These are phyloP conservation scores for Cordyceps javanica DNA, from an alignment of 2,329 filamentous ascomycete species.

Conservation along the genomic window DNA sequence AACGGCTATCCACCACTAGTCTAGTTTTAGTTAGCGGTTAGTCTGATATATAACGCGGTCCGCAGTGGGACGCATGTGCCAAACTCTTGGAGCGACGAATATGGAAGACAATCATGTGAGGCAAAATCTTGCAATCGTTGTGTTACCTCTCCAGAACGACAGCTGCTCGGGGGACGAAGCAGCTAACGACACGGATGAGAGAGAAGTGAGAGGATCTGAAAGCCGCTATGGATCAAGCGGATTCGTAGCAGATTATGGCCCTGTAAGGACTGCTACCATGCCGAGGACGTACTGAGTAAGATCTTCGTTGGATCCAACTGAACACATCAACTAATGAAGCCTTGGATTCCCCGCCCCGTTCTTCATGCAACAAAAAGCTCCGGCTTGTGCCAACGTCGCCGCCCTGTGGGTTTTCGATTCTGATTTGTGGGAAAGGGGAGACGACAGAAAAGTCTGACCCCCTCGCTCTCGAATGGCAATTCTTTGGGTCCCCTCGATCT, in stretches of 20 bases:
- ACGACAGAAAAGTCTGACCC: neutral
- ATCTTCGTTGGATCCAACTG: neutral
- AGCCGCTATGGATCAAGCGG: neutral
- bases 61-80: too few species aligned
- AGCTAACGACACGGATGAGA: too few species aligned
- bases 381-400: neutral
- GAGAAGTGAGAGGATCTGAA: too few species aligned
- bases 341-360: neutral
- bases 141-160: too few species aligned
- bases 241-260: too few species aligned
- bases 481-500: neutral
- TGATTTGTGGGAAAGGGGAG: neutral
- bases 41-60: neutral
- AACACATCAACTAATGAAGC: neutral
- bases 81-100: too few species aligned
- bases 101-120: too few species aligned
- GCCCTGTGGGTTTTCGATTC: neutral
- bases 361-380: too few species aligned
- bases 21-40: too few species aligned
- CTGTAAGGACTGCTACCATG: neutral
- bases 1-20: neutral
- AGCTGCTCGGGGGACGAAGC: too few species aligned
- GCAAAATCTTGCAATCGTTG: too few species aligned
- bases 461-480: neutral
- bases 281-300: neutral